Percentiles rank a stretch among this genome's conserved stretches.
These are phyloP conservation scores for Beauveria varroae DNA, from an alignment of 2,329 filamentous ascomycete species.

Conservation along the genomic window DNA sequence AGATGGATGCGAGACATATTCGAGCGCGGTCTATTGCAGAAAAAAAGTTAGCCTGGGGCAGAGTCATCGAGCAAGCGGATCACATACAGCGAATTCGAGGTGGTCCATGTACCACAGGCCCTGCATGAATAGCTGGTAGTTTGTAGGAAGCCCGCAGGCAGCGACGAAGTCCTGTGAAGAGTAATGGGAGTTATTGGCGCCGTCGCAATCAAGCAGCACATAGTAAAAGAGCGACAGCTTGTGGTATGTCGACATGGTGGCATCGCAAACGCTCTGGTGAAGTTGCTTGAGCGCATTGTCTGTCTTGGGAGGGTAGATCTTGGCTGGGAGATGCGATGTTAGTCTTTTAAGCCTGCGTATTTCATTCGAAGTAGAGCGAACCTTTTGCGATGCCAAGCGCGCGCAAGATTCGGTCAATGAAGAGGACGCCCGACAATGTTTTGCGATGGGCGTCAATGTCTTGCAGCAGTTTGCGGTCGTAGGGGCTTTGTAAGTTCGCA, in stretches of 20 bases:
- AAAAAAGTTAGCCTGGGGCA: conserved; percentile 13
- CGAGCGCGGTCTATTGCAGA: conserved; percentile 51
- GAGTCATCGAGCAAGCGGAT: conserved; percentile 6
- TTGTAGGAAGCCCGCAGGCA: conserved; percentile 59
- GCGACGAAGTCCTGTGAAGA: conserved; percentile 51
- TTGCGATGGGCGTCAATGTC: conserved; percentile 62
- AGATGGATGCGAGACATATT: conserved; percentile 71
- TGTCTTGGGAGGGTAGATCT: conserved; percentile 66
- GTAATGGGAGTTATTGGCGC: conserved; percentile 41
- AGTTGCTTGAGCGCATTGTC: conserved; percentile 61
- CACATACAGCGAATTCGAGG: conserved; percentile 54
- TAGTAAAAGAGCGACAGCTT: conserved; percentile 82
- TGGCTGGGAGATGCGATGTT: conserved; percentile 33
- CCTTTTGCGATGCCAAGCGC: conserved; percentile 63
- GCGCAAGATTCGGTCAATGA: conserved; percentile 71
- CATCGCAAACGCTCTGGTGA: conserved; percentile 61
- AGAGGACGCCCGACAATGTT: conserved; percentile 60
- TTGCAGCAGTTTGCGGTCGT: conserved; percentile 52
- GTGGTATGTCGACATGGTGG: conserved; percentile 60
- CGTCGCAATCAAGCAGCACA: conserved; percentile 66
- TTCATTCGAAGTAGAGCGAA: conserved; percentile 23
- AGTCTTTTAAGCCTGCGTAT: neutral
- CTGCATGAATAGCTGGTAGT: conserved; percentile 73
- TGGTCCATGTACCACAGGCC: conserved; percentile 77
- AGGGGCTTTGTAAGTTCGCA: conserved; percentile 50